These are phyloP conservation scores for Magnusiomyces paraingens DNA, from an alignment of 1,139 yeast genomes.

Conservation along the genomic window DNA sequence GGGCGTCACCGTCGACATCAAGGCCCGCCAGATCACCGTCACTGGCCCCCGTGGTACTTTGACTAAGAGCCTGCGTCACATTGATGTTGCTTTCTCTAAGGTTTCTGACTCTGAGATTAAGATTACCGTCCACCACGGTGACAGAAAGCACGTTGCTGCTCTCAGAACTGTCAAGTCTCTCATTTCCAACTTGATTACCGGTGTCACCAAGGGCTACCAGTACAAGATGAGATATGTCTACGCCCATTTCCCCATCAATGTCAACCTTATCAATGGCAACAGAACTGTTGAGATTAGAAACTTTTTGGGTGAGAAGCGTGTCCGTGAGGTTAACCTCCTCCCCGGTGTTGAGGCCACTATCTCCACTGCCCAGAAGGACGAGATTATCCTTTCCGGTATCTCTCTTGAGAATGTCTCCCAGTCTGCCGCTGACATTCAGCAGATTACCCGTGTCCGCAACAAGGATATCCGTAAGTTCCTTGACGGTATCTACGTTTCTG, in stretches of 20 bases:
- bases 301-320: slow-evolving; percentile 98
- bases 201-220: slow-evolving; percentile 99
- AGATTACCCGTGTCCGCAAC: slow-evolving; percentile 98
- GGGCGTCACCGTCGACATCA: slow-evolving; percentile 86
- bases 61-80: slow-evolving; percentile 87
- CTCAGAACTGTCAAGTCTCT: slow-evolving; percentile 97
- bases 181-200: slow-evolving; percentile 88
- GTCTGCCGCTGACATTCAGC: slow-evolving; percentile 98
- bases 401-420: slow-evolving; percentile 97
- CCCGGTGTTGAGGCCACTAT: slow-evolving; percentile 90
- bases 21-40: slow-evolving; percentile 86
- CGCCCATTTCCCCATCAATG: slow-evolving; percentile 99
- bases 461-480: slow-evolving; percentile 99
- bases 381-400: slow-evolving; percentile 88
- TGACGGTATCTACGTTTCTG: slow-evolving; percentile 99
- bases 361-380: slow-evolving; percentile 88
- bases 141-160: slow-evolving; percentile 99
- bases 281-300: slow-evolving; percentile 92
- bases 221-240: slow-evolving; percentile 99
- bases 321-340: slow-evolving; percentile 74
- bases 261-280: slow-evolving; percentile 77
- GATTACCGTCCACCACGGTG: slow-evolving; percentile 96
- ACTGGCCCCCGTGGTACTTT: slow-evolving; percentile 98
- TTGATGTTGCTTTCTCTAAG: slow-evolving; percentile 88
- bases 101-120: slow-evolving; percentile 64